Percentiles rank a stretch among this genome's conserved stretches.
These are phyloP conservation scores for Stephanocyclus meneghinianus DNA, from an alignment of 352 stramenopile species.

Conservation along the genomic window DNA sequence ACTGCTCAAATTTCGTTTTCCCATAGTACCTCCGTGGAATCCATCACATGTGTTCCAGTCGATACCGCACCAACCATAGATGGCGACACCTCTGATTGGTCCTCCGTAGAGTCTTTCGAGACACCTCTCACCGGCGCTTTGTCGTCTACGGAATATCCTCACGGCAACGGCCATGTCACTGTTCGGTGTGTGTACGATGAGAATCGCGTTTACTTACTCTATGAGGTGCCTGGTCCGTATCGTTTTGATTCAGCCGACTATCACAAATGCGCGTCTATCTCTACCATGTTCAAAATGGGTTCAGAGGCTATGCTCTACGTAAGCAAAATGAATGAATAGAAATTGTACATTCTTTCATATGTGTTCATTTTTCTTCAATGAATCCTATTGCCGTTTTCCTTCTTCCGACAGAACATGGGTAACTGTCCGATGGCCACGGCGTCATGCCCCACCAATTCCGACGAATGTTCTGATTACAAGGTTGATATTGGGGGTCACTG, in stretches of 20 bases:
- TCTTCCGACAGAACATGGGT: constrained; percentile 36
- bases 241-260: constrained; percentile 30
- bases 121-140: constrained; percentile 4
- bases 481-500: constrained; percentile 50
- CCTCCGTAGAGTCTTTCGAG: background rate
- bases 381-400: background rate
- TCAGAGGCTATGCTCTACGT: constrained; percentile 29
- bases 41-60: constrained; percentile 2
- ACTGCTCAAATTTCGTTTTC: too few species aligned
- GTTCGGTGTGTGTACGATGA: constrained; percentile 40
- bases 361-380: background rate
- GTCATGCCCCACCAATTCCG: background rate
- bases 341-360: background rate
- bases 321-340: background rate
- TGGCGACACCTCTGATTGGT: constrained; percentile 9
- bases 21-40: background rate
- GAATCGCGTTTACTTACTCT: constrained; percentile 40
- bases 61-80: background rate
- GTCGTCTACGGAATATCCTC: background rate
- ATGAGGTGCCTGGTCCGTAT: constrained; percentile 39
- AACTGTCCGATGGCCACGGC: constrained; percentile 34
- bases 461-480: constrained; percentile 30
- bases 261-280: constrained; percentile 34
- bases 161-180: constrained; percentile 29
- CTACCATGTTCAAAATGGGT: constrained; percentile 54